phyloP scores from a whole-genome alignment of 345 rosid species.

The Raphanus sativus region DNA sequence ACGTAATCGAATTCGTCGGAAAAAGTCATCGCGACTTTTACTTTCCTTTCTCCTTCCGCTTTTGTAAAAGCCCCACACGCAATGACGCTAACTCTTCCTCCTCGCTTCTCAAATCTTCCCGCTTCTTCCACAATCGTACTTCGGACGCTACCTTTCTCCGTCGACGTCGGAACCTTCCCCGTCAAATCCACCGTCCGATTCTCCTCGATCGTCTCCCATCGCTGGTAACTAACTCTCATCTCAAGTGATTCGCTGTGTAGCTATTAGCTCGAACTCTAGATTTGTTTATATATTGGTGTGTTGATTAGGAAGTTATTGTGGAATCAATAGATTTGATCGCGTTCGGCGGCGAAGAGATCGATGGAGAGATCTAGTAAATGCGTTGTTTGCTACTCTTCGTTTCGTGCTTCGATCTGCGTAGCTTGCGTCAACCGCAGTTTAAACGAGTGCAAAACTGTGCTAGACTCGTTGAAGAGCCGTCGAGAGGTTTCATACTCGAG shows the following conservation, averaged over 20 bases:
- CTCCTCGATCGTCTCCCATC: not conserved
- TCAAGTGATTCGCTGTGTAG: not conserved
- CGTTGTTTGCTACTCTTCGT: conserved; percentile 58
- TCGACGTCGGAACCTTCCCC: not conserved
- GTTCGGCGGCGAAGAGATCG: conserved; percentile 36
- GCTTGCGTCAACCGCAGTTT: conserved; percentile 83
- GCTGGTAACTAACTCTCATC: conserved; percentile 5
- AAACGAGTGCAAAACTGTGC: conserved; percentile 48
- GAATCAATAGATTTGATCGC: not conserved
- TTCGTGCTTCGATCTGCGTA: conserved; percentile 72
- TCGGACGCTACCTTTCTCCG: conserved; percentile 20
- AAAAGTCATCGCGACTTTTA: not conserved
- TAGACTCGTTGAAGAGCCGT: conserved; percentile 60
- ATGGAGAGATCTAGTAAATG: conserved; percentile 53
- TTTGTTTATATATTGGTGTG: conserved; percentile 17
- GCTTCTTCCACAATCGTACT: conserved; percentile 20
- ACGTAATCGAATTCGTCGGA: conserved; percentile 27
- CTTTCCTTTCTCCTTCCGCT: not conserved
- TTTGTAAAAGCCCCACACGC: conserved; percentile 6
- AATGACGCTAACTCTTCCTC: conserved; percentile 19
- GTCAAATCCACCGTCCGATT: not conserved
- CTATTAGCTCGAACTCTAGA: not conserved
- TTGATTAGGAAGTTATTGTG: not conserved
- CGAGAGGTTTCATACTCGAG: conserved; percentile 57
- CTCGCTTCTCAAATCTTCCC: conserved; percentile 34